These are phyloP conservation scores for Talaromyces sp. DNA, from an alignment of 2,329 filamentous ascomycete genomes.

Conservation along the genomic window DNA sequence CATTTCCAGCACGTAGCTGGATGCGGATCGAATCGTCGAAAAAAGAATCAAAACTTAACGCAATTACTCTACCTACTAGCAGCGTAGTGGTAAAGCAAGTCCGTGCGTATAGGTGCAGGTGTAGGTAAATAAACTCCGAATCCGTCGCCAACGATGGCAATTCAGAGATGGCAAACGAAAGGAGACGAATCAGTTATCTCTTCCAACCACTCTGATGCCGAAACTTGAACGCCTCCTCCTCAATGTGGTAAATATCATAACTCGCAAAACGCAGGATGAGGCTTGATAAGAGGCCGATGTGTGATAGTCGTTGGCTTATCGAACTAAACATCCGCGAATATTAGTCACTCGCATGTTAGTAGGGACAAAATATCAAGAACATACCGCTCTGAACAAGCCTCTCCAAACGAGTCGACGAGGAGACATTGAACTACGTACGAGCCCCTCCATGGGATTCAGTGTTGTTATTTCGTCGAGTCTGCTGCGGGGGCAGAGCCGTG, in stretches of 20 bases:
- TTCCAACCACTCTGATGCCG: constrained; percentile 5
- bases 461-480: not conserved
- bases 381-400: not conserved
- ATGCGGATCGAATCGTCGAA: not conserved
- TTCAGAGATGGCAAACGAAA: constrained; percentile 3
- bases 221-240: not conserved
- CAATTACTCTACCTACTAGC: not conserved
- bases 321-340: no score
- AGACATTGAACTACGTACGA: constrained; percentile 3
- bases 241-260: not conserved
- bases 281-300: not conserved
- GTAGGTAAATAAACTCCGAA: constrained; percentile 11
- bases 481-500: constrained; percentile 22
- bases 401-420: not conserved
- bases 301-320: not conserved
- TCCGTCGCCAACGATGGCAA: constrained; percentile 14
- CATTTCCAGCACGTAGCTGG: not conserved
- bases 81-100: not conserved
- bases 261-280: not conserved
- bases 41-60: constrained; percentile 7
- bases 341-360: not conserved
- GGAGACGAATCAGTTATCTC: not conserved
- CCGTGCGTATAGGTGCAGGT: not conserved
- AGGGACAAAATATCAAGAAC: not conserved
- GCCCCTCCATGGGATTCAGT: not conserved